Base-by-base conservation (phyloP, 2,329 filamentous ascomycete genomes). In the Pseudocercospora fuligena region DNA sequence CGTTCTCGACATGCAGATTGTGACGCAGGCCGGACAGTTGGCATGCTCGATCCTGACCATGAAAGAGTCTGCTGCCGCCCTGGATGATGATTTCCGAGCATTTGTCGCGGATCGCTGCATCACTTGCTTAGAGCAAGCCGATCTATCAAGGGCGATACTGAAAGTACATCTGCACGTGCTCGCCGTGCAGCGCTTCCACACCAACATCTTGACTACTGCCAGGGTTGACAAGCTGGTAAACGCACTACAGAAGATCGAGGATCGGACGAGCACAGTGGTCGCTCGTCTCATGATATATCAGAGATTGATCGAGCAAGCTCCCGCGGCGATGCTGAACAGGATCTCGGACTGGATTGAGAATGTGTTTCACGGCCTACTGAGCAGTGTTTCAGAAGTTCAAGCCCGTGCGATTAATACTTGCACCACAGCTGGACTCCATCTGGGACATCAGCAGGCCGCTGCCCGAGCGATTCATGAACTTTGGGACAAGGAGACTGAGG, bases 91-190 rank as follows among this genome's bases (percentile, higher is more conserved):
- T 29, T 97, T 97, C 76, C 89, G 89, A 61, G 79, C 88, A 16
- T 95, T 92, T 76, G 84, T 97, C 61, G 81, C 97, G 46, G 94
- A 98, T 65, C 89, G 94, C 70, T 89, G 90, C 61, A 92, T 96
- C 67, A 86, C 86, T 57, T 88, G 87, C 9, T 88, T 97, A 61
- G 87, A 92, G 73, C 89, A 94, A 67, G 77, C 84, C 2, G 82
- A 85, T 3, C 82, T 88, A 16, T 87, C 93, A 0, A 98, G 98
- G 73, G 89, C 92, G 16, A 83, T 97, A 9, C 84, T 91, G 31
- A 91, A 91, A 40, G 89, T 92, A 71, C 86, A 97, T 72, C 89
- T 97, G 83, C 90, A 93, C 69, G 85, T 96, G 5, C 83, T 97
- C 14, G 90, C 89, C 53, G 88, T 90, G 54, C 94, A 97, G 74